Conservation (phyloP, 1,284 basidiomycete genomes). For the Rhizoctonia solani region DNA sequence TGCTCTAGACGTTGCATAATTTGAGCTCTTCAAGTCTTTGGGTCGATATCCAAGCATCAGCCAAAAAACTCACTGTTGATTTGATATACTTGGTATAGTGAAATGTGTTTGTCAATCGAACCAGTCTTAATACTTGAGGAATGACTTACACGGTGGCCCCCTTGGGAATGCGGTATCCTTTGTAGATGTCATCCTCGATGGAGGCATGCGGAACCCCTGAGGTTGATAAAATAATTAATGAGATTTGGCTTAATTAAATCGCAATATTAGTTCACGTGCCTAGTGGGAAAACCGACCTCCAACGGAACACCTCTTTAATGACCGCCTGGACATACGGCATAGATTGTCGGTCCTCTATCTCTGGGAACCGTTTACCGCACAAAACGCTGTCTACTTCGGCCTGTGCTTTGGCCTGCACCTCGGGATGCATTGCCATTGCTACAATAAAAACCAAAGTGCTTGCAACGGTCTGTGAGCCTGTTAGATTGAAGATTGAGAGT, state of each 20-base stretch:
- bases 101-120: too few species aligned
- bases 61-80: too few species aligned
- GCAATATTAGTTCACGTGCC: slow-evolving; percentile 29
- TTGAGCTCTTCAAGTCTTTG: too few species aligned
- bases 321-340: neutral
- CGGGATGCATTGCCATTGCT: slow-evolving; percentile 29
- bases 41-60: too few species aligned
- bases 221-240: neutral
- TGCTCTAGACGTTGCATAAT: neutral
- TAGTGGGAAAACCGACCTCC: slow-evolving; percentile 35
- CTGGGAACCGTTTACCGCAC: slow-evolving; percentile 28
- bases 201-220: slow-evolving; percentile 56
- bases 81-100: too few species aligned
- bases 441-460: slow-evolving; percentile 11
- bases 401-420: slow-evolving; percentile 33
- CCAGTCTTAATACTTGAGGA: too few species aligned
- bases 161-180: slow-evolving; percentile 53
- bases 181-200: slow-evolving; percentile 56
- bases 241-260: too few species aligned
- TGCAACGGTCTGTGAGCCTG: slow-evolving; percentile 38
- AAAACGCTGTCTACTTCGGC: slow-evolving; percentile 41
- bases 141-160: slow-evolving; percentile 46
- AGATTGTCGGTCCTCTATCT: neutral
- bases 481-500: neutral
- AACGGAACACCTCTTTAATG: slow-evolving; percentile 57